Evolutionary conservation across 1,284 basidiomycete genomes (phyloP), one percentile per base, ranked within the genome.

Genomic region (Pyrrhoderma noxium): DNA sequence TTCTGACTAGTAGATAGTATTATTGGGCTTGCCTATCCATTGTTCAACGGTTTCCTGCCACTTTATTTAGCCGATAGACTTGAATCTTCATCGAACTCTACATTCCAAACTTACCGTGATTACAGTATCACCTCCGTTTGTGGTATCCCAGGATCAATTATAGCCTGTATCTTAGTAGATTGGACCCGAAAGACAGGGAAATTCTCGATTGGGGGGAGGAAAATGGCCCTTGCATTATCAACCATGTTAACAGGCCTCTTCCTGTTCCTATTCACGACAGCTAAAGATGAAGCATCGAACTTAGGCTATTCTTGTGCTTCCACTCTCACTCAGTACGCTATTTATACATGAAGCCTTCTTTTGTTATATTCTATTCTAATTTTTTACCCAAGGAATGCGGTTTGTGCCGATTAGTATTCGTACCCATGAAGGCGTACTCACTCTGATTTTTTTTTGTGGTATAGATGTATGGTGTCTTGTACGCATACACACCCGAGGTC

Each of bases 401-500:
- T 65, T 31, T 41, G 42, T 11, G 36, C 23, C 38, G 14, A 23
- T 36, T 19, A 31, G 23, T 23, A 34, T 7, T 19, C 14, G 9
- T 27, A 55, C 27, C 11, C 27, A 31, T n/a, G n/a, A n/a, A 52
- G 57, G 13, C 18, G 34, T 9, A 23, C 11, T 21, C 25, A 22
- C 22, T 41, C 34, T 49, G 48, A 53, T 18, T 37, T 2, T 19
- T 34, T 68, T 66, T 56, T 67, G 67, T 38, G 65, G 68, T 16
- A 34, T 37, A 74, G 71, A 79, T 79, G 77, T 79, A 81, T 60
- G 79, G 76, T 11, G 71, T 82, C 8, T 67, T 82, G 18, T 83
- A 75, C 56, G 77, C 76, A 2, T 79, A 79, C 58, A 77, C 77
- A 0, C 82, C 82, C 16, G 80, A 83, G 58, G 74, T 81, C 8